Base-by-base conservation (phyloP, 2,329 filamentous ascomycete genomes). In the Didymellaceae sp. region DNA sequence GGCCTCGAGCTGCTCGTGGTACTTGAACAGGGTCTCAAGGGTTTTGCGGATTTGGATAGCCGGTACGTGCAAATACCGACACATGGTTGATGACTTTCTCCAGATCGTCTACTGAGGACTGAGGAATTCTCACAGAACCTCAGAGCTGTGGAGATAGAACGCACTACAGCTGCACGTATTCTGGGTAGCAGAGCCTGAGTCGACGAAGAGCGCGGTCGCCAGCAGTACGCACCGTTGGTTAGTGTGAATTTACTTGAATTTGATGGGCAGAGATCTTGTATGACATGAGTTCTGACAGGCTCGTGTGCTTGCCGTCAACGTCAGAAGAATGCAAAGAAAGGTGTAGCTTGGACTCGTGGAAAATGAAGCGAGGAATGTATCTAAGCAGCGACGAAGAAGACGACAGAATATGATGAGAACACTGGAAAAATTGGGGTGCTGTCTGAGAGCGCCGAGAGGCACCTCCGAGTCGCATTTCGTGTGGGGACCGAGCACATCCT, bases 401-500 rank as follows among this genome's bases (percentile, higher is more conserved):
- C 20, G 6, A 20, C 24, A 25, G 24, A 14, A 38, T 25, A 20
- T 17, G 14, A 20, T 32, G 14, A 28, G 13, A 49, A 39, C 11
- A 14, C n/a, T 37, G 45, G 21, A 20, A 26, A 31, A 6, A 18
- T 4, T 20, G 21, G 20, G 21, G 28, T 11, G 16, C 39, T 13
- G 32, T 18, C 14, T 17, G 45, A 43, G 45, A 43, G 25, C 28
- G 21, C n/a, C 13, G 6, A 28, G 30, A 14, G 4, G 5, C 2
- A 13, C 10, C 26, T 8, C 5, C 11, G 10, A 28, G 26, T 13
- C n/a, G n/a, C n/a, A n/a, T n/a, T n/a, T n/a, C n/a, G n/a, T n/a
- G n/a, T n/a, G 37, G 43, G 37, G 28, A 25, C 48, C 35, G 42
- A 52, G 48, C 48, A 46, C 38, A 52, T 31, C 43, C 48, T 46